Conservation (phyloP, 169 alveolate genomes). For the Plasmodium inui region DNA sequence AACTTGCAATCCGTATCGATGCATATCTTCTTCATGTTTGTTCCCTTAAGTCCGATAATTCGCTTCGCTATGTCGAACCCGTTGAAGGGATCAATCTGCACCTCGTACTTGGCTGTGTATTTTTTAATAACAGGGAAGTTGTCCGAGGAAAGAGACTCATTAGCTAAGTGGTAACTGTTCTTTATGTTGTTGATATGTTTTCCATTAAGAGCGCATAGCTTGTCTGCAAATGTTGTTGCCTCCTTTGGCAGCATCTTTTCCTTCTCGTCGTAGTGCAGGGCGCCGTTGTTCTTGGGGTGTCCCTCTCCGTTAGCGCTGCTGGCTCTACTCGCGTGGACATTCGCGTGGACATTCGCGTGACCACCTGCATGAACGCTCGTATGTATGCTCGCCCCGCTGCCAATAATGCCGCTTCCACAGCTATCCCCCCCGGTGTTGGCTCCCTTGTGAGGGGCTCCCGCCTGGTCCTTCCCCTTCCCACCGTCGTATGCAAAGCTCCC, state of each 20-base stretch:
- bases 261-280: slow-evolving; percentile 9
- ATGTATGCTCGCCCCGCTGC: not conserved
- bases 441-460: not conserved
- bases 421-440: not conserved
- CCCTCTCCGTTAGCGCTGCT: not conserved
- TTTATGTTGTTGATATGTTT: not conserved
- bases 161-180: not conserved
- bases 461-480: slow-evolving; percentile 23
- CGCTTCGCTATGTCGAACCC: slow-evolving; percentile 94
- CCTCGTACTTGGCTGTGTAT: slow-evolving; percentile 94
- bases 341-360: not conserved
- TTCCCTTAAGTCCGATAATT: slow-evolving; percentile 93
- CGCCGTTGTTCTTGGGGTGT: not conserved
- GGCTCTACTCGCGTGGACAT: not conserved
- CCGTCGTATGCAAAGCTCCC: not conserved
- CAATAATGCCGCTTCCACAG: not conserved
- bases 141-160: slow-evolving; percentile 11
- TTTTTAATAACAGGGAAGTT: slow-evolving; percentile 79
- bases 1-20: slow-evolving; percentile 90
- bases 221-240: slow-evolving; percentile 3
- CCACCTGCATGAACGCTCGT: not conserved
- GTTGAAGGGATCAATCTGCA: slow-evolving; percentile 92
- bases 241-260: slow-evolving; percentile 10
- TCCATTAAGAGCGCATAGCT: not conserved
- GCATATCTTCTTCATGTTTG: slow-evolving; percentile 94